These are phyloP conservation scores for Agrocybe praecox DNA, from an alignment of 768 basidiomycete species.

Conservation along the genomic window DNA sequence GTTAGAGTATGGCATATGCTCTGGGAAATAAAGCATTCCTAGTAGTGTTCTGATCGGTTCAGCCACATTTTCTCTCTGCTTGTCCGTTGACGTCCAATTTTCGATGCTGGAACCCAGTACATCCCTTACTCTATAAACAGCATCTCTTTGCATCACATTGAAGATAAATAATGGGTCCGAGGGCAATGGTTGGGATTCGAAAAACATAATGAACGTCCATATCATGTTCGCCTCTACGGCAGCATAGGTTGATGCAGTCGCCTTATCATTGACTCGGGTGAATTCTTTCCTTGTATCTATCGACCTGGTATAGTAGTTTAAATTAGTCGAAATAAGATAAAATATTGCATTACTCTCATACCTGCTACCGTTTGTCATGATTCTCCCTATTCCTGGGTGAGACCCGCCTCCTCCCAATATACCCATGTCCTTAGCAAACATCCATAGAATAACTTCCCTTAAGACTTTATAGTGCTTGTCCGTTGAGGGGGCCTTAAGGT, in stretches of 20 bases:
- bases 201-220: background rate
- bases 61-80: background rate
- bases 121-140: background rate
- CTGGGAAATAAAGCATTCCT: background rate
- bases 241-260: background rate
- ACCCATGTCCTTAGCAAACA: background rate
- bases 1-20: background rate
- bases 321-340: background rate
- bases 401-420: background rate
- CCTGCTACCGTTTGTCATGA: background rate
- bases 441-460: background rate
- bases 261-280: background rate
- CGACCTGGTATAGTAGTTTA: background rate
- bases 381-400: background rate
- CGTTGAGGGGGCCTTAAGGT: background rate
- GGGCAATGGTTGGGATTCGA: background rate
- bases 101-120: background rate
- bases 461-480: background rate
- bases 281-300: background rate
- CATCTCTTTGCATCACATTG: background rate
- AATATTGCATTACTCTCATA: background rate
- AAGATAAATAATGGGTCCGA: background rate
- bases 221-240: background rate
- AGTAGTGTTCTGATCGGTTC: background rate
- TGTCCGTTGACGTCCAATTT: background rate